Evolutionary conservation across 192 early-diverging fungal genomes (phyloP), one percentile per base, ranked within the genome.

Genomic region (Pilaira anomala): DNA sequence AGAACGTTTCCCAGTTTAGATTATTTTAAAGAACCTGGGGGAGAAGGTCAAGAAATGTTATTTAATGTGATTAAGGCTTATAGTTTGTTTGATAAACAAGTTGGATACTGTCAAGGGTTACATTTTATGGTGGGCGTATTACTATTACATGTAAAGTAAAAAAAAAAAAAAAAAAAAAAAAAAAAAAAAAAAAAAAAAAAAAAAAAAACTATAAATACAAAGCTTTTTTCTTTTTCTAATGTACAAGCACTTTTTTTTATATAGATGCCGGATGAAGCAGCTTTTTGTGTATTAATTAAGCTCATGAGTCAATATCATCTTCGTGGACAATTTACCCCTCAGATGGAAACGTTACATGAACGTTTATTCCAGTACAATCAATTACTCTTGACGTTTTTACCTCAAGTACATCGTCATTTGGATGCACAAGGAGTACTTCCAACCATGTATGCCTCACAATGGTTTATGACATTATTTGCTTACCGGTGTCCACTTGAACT

Each of bases 401-500:
- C 97, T 2, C 68, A 83, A 39, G 76, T 98, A 18, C 76, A 81
- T 45, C 78, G 81, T 25, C 97, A 99, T 73, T 78, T 99, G 22
- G 79, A 87, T 8, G 66, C 77, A 54, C 92, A 95, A 68, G 94
- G 93, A 36, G 83, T 99, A 14, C 74, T 82, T 53, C 79, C 91
- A n/a, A 92, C 85, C 66, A 97, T 96, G 94, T 99, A 95, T 58
- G 96, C 95, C 5, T 92, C 94, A 25, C 96, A 95, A 70, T 99
- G 97, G 97, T 94, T 98, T 78, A 93, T 99, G 91, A 99, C 97
- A 3, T 66, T 97, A 66, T 99, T 99, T 83, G 95, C 97, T 1
- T 99, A 96, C 77, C 90, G 93, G 26, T 95, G 97, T 75, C 97
- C 97, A 6, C 81, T 98, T 14, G 81, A 88, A n/a, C 76, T 95